Evolutionary conservation across 2,329 filamentous ascomycete genomes (phyloP), one percentile per base, ranked within the genome.

Genomic region (Tolypocladium guangdongense): DNA sequence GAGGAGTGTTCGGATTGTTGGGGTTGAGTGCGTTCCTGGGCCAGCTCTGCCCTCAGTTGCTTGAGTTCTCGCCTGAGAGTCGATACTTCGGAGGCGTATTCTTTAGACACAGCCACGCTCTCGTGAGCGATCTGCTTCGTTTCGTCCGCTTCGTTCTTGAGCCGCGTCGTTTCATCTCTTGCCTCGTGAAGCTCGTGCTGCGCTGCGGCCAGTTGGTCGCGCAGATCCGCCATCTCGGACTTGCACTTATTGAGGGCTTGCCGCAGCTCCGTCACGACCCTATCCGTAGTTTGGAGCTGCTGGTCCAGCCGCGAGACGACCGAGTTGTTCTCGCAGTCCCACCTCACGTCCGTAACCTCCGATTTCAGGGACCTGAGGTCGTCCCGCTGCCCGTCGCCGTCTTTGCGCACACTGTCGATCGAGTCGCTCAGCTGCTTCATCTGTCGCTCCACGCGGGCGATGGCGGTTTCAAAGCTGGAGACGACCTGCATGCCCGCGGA

Each of bases 401-500:
- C 62, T 10, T 51, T 58, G n/a, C 60, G 60, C 36, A 71, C 49
- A 7, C 58, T 54, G 7, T 52, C 50, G n/a, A 68, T 55, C 1
- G 61, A 62, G 33, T 64, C 64, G 36, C 60, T 64, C 11, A 72
- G 57, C 30, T 62, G 65, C 37, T 63, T 57, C 52, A 70, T 59
- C 37, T 71, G 66, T 22, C 60, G 54, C 37, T 72, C 64, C 20
- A 74, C 64, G 24, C 65, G 66, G 20, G 58, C 54, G 11, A 73
- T 60, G 27, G 64, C 61, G 14, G 63, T 63, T 22, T 72, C 66
- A 49, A 73, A 67, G 2, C 65, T 63, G 8, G 70, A 65, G 14
- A 71, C 63, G 43, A 71, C 63, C 41, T 69, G 68, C 54, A 63
- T 64, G 1, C 70, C 71, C 7, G 68, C 64, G 27, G 58, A 65